Evolutionary conservation across 1,284 basidiomycete species (phyloP).

Genomic region (Amylostereum chailletii): DNA sequence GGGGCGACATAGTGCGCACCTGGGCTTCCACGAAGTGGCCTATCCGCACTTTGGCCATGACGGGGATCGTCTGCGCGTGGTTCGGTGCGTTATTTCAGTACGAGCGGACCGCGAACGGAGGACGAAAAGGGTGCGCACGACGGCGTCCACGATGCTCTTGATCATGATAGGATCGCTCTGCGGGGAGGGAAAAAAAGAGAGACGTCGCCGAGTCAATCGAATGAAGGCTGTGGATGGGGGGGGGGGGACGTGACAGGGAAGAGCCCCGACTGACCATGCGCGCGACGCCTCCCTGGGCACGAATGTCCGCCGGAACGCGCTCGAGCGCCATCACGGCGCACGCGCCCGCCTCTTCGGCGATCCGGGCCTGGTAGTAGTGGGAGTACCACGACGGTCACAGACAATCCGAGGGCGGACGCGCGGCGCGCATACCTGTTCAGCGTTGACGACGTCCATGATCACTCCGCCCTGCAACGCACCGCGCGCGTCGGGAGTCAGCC

Average conservation of each 20-base stretch:
- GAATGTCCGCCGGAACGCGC: constrained; percentile 94
- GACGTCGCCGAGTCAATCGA: neutral
- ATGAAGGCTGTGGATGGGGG: neutral
- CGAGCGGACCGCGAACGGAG: no score
- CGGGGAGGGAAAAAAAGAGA: constrained; percentile 3
- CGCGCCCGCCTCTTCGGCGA: constrained; percentile 96
- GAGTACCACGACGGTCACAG: constrained; percentile 16
- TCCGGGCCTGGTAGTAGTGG: constrained; percentile 61
- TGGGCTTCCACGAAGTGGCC: constrained; percentile 97
- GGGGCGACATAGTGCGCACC: constrained; percentile 27
- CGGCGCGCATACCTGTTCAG: constrained; percentile 52
- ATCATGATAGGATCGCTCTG: constrained; percentile 96
- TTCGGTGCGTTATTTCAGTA: no score
- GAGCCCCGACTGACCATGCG: constrained; percentile 63
- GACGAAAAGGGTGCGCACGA: constrained; percentile 19
- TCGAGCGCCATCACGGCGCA: constrained; percentile 98
- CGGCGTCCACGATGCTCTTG: constrained; percentile 88
- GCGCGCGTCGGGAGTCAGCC: no score
- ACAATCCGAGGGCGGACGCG: neutral
- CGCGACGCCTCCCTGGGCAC: constrained; percentile 84
- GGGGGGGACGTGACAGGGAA: constrained; percentile 3
- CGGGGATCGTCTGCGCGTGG: constrained; percentile 58
- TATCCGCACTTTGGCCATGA: constrained; percentile 93
- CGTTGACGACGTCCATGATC: constrained; percentile 89
- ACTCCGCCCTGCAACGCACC: constrained; percentile 59